phyloP scores from a whole-genome alignment of 345 rosid species.

The Salix brachista region DNA sequence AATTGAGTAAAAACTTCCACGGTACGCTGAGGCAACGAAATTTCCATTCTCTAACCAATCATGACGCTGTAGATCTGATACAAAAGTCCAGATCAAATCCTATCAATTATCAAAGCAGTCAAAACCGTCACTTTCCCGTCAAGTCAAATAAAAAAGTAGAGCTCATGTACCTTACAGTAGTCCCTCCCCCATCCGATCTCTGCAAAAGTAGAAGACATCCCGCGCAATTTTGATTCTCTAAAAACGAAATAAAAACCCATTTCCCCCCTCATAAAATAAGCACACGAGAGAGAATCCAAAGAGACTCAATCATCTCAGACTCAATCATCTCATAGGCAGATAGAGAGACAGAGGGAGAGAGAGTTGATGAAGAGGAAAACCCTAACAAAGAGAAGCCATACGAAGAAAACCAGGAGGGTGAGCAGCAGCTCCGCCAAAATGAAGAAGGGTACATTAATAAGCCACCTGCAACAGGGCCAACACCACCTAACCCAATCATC shows the following conservation, averaged over 20 bases:
- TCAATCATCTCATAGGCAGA: not conserved
- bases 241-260: not conserved
- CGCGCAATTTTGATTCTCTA: constrained; percentile 21
- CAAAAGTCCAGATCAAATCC: not conserved
- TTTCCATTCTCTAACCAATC: not conserved
- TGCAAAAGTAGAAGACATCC: not conserved
- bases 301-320: not conserved
- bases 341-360: not conserved
- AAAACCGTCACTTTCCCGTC: not conserved
- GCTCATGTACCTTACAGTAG: not conserved
- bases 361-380: constrained; percentile 38
- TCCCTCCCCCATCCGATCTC: not conserved
- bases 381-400: constrained; percentile 28
- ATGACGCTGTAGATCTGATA: not conserved
- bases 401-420: constrained; percentile 11
- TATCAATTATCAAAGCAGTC: not conserved
- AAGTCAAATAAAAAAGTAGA: too few relatives aligned
- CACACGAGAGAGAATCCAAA: not conserved
- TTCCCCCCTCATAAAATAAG: not conserved
- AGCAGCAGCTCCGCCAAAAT: constrained; percentile 21
- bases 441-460: constrained; percentile 54
- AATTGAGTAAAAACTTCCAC: not conserved
- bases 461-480: constrained; percentile 39
- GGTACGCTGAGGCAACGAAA: not conserved
- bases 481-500: constrained; percentile 27